phyloP scores from a whole-genome alignment of 352 stramenopile species.

The Phytophthora uliginosa region DNA sequence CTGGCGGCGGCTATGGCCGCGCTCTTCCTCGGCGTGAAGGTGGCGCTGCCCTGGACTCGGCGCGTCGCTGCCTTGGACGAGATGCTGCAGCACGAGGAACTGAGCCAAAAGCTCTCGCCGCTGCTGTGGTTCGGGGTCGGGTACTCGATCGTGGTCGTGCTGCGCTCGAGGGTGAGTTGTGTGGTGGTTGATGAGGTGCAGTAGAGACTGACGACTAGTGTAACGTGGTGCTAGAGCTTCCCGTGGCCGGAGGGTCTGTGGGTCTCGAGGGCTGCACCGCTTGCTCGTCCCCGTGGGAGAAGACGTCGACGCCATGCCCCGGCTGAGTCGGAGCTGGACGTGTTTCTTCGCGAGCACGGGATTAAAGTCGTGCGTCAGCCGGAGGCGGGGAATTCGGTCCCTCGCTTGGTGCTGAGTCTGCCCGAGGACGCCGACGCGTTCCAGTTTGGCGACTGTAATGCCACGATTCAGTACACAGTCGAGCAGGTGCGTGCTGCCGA shows the following conservation, averaged over 20 bases:
- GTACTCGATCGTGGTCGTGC: slow-evolving; percentile 53
- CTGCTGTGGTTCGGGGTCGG: slow-evolving; percentile 70
- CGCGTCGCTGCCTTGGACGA: slow-evolving; percentile 23
- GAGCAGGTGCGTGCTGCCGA: slow-evolving; percentile 56
- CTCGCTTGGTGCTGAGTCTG: slow-evolving; percentile 50
- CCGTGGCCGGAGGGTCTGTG: slow-evolving; percentile 63
- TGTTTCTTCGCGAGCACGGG: slow-evolving; percentile 48
- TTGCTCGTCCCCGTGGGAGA: neutral
- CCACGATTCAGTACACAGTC: slow-evolving; percentile 60
- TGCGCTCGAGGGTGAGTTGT: slow-evolving; percentile 51
- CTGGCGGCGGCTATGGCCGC: neutral
- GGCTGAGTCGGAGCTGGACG: slow-evolving; percentile 34
- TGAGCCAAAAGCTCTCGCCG: slow-evolving; percentile 46
- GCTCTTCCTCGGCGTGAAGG: slow-evolving; percentile 19
- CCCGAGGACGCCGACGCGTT: slow-evolving; percentile 51
- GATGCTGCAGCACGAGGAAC: slow-evolving; percentile 20
- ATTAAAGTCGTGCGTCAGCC: slow-evolving; percentile 53
- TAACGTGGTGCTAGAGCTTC: slow-evolving; percentile 43
- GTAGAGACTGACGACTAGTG: slow-evolving; percentile 4
- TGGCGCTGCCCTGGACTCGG: slow-evolving; percentile 36
- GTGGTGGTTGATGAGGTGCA: neutral
- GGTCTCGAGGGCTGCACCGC: slow-evolving; percentile 19
- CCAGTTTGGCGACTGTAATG: slow-evolving; percentile 61
- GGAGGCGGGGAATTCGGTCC: slow-evolving; percentile 25
- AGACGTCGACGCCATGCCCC: slow-evolving; percentile 21